Evolutionary conservation across 225 moss, liverwort and hornwort genomes (phyloP).

Genomic region (Polytrichum formosum): DNA sequence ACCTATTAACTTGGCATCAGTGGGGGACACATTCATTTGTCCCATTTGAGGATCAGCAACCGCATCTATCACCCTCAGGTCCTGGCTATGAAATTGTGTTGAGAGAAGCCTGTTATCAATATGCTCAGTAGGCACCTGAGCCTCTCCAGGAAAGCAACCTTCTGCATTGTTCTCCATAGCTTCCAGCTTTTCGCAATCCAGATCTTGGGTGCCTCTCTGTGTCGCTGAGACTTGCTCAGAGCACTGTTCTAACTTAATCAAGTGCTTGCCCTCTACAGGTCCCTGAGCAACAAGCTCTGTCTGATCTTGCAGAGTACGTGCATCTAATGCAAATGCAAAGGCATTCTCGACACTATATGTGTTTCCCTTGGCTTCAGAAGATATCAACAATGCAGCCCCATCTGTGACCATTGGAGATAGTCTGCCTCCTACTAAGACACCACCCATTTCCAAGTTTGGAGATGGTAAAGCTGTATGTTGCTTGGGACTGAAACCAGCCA

Average conservation of each 20-base stretch:
- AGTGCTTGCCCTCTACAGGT: conserved; percentile 16
- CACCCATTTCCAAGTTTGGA: conserved; percentile 20
- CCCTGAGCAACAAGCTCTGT: conserved; percentile 17
- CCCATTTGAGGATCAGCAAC: conserved; percentile 35
- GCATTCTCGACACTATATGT: conserved; percentile 22
- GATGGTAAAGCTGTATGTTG: conserved; percentile 22
- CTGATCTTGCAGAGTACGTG: conserved; percentile 16
- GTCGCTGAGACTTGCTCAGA: conserved; percentile 18
- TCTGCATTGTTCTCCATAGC: conserved; percentile 10
- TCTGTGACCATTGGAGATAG: conserved; percentile 16
- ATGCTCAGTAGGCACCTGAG: conserved; percentile 18
- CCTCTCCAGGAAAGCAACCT: conserved; percentile 14
- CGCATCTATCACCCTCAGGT: conserved; percentile 23
- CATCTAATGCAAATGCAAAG: conserved; percentile 16
- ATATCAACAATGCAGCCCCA: conserved; percentile 24
- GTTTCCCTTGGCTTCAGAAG: conserved; percentile 20
- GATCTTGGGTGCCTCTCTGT: conserved; percentile 13
- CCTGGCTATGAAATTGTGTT: conserved; percentile 23
- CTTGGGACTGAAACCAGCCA: conserved; percentile 20
- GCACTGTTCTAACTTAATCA: conserved; percentile 1
- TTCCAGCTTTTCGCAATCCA: conserved; percentile 6
- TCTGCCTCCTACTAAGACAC: conserved; percentile 19
- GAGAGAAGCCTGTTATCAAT: conserved; percentile 25
- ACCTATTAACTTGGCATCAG: conserved; percentile 40
- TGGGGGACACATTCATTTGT: conserved; percentile 44